These are phyloP conservation scores for Arachnopeziza araneosa DNA, from an alignment of 2,329 filamentous ascomycete species.

Conservation along the genomic window DNA sequence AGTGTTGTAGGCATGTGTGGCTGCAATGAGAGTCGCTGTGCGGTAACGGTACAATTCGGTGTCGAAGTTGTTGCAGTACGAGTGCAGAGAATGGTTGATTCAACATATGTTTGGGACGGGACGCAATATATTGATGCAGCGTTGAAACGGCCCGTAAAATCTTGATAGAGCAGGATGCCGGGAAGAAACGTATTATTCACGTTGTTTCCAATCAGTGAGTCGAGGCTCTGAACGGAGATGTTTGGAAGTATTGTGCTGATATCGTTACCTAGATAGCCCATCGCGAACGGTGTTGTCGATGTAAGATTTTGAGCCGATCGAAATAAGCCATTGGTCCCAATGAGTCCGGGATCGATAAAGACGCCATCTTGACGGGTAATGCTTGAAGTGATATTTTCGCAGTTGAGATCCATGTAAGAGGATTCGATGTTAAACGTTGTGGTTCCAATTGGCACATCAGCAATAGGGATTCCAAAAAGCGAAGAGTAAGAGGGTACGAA, in stretches of 20 bases:
- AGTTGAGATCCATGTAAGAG: constrained; percentile 17
- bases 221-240: constrained; percentile 12
- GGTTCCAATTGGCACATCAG: constrained; percentile 10
- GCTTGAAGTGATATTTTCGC: constrained; percentile 13
- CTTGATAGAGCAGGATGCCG: constrained; percentile 19
- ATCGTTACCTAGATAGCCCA: constrained; percentile 20
- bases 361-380: constrained; percentile 1
- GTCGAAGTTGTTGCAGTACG: constrained; percentile 1
- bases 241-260: constrained; percentile 11
- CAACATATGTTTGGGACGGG: constrained; percentile 19
- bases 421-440: constrained; percentile 19
- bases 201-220: constrained; percentile 10
- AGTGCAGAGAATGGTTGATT: constrained; percentile 14
- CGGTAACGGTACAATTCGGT: constrained; percentile 10
- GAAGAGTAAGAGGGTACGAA: constrained; percentile 13
- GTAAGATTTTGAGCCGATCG: constrained; percentile 12
- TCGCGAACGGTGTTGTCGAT: constrained; percentile 12
- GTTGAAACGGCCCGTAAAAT: constrained; percentile 17
- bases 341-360: constrained; percentile 7
- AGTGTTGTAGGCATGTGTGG: constrained; percentile 7
- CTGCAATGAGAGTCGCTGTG: constrained; percentile 16
- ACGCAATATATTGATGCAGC: constrained; percentile 21
- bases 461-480: constrained; percentile 18
- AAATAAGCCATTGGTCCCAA: constrained; percentile 17
- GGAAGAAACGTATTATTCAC: constrained; percentile 6